Evolutionary conservation across 2,329 filamentous ascomycete species (phyloP).

Genomic region (Fusarium marasasianum): DNA sequence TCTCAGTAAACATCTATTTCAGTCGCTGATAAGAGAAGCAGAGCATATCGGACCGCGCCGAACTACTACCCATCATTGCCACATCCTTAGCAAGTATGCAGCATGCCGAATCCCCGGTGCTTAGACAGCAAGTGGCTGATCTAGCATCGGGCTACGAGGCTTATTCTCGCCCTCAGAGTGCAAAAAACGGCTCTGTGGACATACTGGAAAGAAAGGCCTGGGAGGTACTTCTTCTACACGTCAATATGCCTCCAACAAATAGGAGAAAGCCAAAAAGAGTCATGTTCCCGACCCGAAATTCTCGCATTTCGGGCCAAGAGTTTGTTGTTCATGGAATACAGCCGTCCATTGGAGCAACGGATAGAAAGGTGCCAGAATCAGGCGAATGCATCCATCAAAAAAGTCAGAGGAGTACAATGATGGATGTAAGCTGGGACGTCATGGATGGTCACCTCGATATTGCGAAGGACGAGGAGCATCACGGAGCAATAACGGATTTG

Average conservation of each 20-base stretch:
- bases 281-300: neutral
- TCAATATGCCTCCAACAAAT: slow-evolving; percentile 16
- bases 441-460: neutral
- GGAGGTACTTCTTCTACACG: slow-evolving; percentile 39
- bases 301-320: neutral
- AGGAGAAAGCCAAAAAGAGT: neutral
- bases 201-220: slow-evolving; percentile 34
- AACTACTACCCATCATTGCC: slow-evolving; percentile 43
- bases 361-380: neutral
- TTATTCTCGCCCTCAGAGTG: neutral
- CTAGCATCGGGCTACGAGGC: neutral
- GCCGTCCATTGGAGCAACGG: neutral
- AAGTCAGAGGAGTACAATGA: neutral
- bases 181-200: neutral
- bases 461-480: neutral
- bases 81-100: slow-evolving; percentile 47
- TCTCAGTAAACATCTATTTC: neutral
- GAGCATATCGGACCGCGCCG: slow-evolving; percentile 41
- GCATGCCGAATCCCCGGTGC: slow-evolving; percentile 47
- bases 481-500: neutral
- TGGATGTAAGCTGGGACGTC: slow-evolving; percentile 19
- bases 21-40: slow-evolving; percentile 26
- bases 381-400: neutral
- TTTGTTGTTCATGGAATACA: neutral
- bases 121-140: slow-evolving; percentile 43